Percentiles rank a stretch among this genome's conserved stretches.
Evolutionary conservation across 108 stramenopile genomes (phyloP).

Genomic region (Nannochloropsis salina): DNA sequence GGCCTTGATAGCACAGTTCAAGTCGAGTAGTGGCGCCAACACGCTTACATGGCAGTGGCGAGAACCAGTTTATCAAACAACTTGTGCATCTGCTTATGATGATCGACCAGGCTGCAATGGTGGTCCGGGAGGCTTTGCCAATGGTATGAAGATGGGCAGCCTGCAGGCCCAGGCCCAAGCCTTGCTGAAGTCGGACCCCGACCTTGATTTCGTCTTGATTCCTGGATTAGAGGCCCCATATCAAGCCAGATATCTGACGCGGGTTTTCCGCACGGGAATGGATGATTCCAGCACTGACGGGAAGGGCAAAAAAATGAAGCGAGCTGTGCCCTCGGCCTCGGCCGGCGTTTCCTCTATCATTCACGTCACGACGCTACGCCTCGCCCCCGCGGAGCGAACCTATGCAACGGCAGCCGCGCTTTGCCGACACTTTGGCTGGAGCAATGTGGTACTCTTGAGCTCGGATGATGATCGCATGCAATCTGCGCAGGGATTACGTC

Average conservation of each 20-base stretch:
- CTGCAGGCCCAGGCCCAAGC: slow-evolving; percentile 6
- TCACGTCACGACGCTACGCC: background rate
- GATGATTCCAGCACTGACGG: background rate
- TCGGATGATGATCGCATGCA: slow-evolving; percentile 14
- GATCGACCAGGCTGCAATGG: background rate
- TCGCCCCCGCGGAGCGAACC: background rate
- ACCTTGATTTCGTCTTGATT: background rate
- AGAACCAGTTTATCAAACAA: background rate
- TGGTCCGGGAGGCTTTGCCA: background rate
- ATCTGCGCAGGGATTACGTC: background rate
- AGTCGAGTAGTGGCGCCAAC: background rate
- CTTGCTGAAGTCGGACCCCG: slow-evolving; percentile 7
- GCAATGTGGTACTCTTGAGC: background rate
- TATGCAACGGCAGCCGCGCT: background rate
- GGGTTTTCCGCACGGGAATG: background rate
- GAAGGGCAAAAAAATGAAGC: background rate
- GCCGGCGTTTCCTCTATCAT: background rate
- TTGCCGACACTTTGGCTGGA: slow-evolving; percentile 7
- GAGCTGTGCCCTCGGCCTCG: background rate
- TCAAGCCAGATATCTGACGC: background rate
- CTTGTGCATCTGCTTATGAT: background rate
- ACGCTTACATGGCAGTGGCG: background rate
- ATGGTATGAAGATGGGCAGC: background rate
- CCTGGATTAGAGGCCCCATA: background rate
- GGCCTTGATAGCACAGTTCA: background rate